A percentile compares a stretch with the other conserved stretches of the same genome.
Conservation (phyloP, 163 green algal genomes). For the Volvox carteri region DNA sequence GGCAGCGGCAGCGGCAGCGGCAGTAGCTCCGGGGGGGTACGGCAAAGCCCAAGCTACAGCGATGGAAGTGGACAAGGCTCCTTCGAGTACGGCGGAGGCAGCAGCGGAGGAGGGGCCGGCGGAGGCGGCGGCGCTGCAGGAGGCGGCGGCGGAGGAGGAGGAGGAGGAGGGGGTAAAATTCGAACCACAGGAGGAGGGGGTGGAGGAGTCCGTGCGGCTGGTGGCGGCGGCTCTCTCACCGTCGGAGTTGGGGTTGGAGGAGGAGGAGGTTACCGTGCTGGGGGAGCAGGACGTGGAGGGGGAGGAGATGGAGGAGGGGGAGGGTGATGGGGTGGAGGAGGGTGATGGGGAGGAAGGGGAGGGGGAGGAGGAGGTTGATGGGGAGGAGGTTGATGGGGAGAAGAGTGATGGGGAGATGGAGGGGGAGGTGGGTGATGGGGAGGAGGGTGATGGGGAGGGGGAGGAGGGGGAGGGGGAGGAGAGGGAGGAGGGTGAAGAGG, state of each 20-base stretch:
- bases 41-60: no score
- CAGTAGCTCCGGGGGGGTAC: no score
- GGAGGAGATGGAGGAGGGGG: neutral
- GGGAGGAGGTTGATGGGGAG: no score
- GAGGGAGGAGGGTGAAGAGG: neutral
- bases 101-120: no score
- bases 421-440: neutral
- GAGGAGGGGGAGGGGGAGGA: neutral
- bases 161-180: neutral
- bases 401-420: neutral
- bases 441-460: neutral
- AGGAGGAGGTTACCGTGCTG: neutral
- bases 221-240: neutral
- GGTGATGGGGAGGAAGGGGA: no score
- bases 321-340: no score
- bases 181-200: neutral
- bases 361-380: neutral
- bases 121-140: no score
- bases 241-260: neutral
- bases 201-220: neutral
- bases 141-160: neutral
- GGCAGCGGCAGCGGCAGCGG: no score
- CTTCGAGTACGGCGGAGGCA: no score
- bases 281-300: neutral
- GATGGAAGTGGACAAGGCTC: no score